phyloP scores from a whole-genome alignment of 805 yeast genomes.

The Zygosaccharomyces siamensis region DNA sequence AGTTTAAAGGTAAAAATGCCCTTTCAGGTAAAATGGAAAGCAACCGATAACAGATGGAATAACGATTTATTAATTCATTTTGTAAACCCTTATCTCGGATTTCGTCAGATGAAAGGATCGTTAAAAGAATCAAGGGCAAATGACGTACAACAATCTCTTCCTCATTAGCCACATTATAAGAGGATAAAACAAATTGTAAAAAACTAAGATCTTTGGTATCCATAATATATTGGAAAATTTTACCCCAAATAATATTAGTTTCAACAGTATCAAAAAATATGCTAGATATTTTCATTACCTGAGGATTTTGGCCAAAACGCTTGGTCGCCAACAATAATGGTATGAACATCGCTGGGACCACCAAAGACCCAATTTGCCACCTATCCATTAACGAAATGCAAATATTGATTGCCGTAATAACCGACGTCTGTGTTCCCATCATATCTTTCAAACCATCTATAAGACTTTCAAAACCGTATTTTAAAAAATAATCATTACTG shows the following conservation, averaged over 20 bases:
- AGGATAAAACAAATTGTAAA: conserved; percentile 53
- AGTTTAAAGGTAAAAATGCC: conserved; percentile 53
- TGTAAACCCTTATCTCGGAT: conserved; percentile 10
- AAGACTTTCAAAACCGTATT: conserved; percentile 49
- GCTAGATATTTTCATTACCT: conserved; percentile 53
- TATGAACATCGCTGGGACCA: conserved; percentile 64
- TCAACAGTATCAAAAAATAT: conserved; percentile 85
- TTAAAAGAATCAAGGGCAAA: conserved; percentile 62
- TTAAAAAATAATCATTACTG: conserved; percentile 46
- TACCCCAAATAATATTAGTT: conserved; percentile 70
- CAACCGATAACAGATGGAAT: conserved; percentile 40
- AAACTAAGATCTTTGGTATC: conserved; percentile 41
- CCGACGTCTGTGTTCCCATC: conserved; percentile 35
- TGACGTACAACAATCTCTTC: conserved; percentile 81
- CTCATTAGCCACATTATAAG: conserved; percentile 66
- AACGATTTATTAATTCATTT: conserved; percentile 30
- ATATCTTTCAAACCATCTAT: conserved; percentile 49
- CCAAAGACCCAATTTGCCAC: conserved; percentile 84
- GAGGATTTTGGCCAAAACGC: conserved; percentile 23
- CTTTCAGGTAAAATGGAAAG: conserved; percentile 58
- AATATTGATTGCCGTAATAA: conserved; percentile 53
- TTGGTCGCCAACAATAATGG: conserved; percentile 56
- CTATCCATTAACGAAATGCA: conserved; percentile 76
- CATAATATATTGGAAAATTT: conserved; percentile 38
- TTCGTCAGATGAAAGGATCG: conserved; percentile 35